Conservation (phyloP, 345 rosid species). For the Boechera divaricarpa region DNA sequence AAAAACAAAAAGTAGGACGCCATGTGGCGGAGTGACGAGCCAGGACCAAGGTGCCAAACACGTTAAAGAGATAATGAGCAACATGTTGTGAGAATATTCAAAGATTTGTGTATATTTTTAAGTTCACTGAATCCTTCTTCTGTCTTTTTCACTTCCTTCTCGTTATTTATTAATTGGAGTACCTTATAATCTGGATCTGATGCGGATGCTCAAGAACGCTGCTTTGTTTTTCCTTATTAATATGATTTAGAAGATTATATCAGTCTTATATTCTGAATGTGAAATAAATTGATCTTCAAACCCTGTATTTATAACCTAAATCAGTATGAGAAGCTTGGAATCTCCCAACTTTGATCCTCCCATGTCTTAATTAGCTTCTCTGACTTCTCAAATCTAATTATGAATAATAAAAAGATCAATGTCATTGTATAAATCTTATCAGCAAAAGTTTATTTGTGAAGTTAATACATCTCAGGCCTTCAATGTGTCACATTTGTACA, state of each 20-base stretch:
- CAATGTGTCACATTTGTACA: too few species aligned
- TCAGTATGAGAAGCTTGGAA: too few species aligned
- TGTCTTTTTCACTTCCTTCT: conserved; percentile 2
- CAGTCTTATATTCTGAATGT: background rate
- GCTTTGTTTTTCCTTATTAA: too few species aligned
- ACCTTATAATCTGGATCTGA: background rate
- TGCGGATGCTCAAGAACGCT: too few species aligned
- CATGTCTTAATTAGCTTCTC: too few species aligned
- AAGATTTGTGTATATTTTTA: background rate
- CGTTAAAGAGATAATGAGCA: conserved; percentile 33
- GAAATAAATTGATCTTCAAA: background rate
- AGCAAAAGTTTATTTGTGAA: too few species aligned
- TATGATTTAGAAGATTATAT: background rate
- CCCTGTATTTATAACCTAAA: too few species aligned
- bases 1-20: background rate
- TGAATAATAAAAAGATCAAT: too few species aligned
- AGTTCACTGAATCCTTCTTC: conserved; percentile 15
- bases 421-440: too few species aligned
- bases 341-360: too few species aligned
- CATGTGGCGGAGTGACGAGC: background rate
- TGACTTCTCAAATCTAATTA: too few species aligned
- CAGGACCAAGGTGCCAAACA: conserved; percentile 35
- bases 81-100: conserved; percentile 29
- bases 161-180: background rate
- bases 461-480: too few species aligned